phyloP scores from a whole-genome alignment of 208 protist genomes.

The Leishmania lainsoni region DNA sequence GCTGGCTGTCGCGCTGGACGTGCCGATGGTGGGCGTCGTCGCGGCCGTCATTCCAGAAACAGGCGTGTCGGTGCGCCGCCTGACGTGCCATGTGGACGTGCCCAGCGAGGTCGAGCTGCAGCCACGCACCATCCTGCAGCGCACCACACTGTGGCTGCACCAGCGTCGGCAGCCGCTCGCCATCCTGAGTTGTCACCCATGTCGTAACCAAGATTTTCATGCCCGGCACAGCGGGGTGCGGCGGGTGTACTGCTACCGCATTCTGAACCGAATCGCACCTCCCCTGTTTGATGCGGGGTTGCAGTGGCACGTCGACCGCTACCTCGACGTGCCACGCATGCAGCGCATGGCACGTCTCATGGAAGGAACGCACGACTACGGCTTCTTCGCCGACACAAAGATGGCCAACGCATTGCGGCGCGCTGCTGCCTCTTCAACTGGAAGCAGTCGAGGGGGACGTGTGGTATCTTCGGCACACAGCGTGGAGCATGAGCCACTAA shows the following conservation, averaged over 20 bases:
- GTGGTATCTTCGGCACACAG: slow-evolving; percentile 43
- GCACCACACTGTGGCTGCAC: slow-evolving; percentile 83
- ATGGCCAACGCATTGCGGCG: slow-evolving; percentile 85
- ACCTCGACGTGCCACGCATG: slow-evolving; percentile 84
- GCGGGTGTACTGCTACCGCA: slow-evolving; percentile 89
- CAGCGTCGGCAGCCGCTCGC: slow-evolving; percentile 75
- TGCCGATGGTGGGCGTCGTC: slow-evolving; percentile 53
- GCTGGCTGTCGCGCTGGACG: slow-evolving; percentile 78
- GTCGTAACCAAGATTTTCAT: slow-evolving; percentile 83
- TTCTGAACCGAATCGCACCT: slow-evolving; percentile 89
- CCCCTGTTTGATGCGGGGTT: slow-evolving; percentile 84
- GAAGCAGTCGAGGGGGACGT: slow-evolving; percentile 9
- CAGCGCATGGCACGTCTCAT: slow-evolving; percentile 68
- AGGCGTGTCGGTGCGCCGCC: slow-evolving; percentile 77
- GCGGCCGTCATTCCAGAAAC: slow-evolving; percentile 77
- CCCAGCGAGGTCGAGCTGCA: slow-evolving; percentile 77
- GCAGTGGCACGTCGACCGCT: slow-evolving; percentile 90
- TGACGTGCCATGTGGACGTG: slow-evolving; percentile 86
- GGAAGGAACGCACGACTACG: slow-evolving; percentile 83
- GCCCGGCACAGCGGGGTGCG: slow-evolving; percentile 78
- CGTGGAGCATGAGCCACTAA: slow-evolving; percentile 57
- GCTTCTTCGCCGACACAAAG: slow-evolving; percentile 87
- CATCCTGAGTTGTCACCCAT: slow-evolving; percentile 72
- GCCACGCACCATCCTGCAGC: slow-evolving; percentile 88
- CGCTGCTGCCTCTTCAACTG: slow-evolving; percentile 34